phyloP scores from a whole-genome alignment of 257 asterid genomes.

The Gentiana straminea region DNA sequence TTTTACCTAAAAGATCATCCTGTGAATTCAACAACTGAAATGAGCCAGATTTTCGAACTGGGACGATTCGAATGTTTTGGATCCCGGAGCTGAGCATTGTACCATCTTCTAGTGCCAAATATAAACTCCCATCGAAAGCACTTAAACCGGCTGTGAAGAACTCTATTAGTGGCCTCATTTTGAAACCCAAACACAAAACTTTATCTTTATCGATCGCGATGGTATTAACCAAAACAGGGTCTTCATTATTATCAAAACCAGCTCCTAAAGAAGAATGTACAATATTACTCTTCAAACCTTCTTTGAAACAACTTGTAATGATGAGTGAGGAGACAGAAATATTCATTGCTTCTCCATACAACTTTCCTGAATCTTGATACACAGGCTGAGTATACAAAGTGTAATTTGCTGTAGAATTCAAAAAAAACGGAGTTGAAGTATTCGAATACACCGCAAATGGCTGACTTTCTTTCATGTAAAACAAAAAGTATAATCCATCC shows the following conservation, averaged over 20 bases:
- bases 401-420: too few relatives aligned
- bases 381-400: slow-evolving; percentile 19
- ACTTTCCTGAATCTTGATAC: slow-evolving; percentile 18
- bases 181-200: slow-evolving; percentile 11
- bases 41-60: slow-evolving; percentile 7
- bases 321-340: neutral
- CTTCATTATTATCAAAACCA: slow-evolving; percentile 5
- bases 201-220: slow-evolving; percentile 21
- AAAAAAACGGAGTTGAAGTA: slow-evolving; percentile 8
- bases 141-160: slow-evolving; percentile 2
- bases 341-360: slow-evolving; percentile 16
- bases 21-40: slow-evolving; percentile 5
- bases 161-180: slow-evolving; percentile 1
- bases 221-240: slow-evolving; percentile 5
- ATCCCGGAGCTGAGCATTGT: slow-evolving; percentile 12
- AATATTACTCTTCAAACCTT: neutral
- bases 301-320: neutral
- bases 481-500: slow-evolving; percentile 16
- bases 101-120: slow-evolving; percentile 16
- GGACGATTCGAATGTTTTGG: slow-evolving; percentile 8
- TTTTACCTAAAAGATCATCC: slow-evolving; percentile 3
- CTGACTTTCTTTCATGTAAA: slow-evolving; percentile 5
- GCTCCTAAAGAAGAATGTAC: slow-evolving; percentile 7
- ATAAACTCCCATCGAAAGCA: slow-evolving; percentile 14
- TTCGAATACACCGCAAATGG: slow-evolving; percentile 12